Evolutionary conservation across 768 basidiomycete species (phyloP), one percentile per base, ranked within the genome.

Genomic region (Porpolomopsis calyptriformis): DNA sequence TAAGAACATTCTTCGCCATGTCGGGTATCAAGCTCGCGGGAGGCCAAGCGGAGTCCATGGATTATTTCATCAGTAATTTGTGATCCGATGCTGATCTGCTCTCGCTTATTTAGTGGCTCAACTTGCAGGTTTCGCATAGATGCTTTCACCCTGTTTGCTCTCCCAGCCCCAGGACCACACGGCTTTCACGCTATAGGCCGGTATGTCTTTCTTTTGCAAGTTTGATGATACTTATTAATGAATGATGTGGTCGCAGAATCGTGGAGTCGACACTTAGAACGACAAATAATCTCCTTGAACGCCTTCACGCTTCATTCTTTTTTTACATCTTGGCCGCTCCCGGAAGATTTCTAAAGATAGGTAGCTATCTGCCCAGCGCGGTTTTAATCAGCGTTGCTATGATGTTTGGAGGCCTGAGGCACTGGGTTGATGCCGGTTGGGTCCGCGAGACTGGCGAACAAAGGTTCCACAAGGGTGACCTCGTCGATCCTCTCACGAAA

Each of bases 231-330:
- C n/a, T n/a, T n/a, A n/a, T n/a, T n/a, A n/a, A n/a, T n/a, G n/a
- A n/a, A n/a, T n/a, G n/a, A n/a, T n/a, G n/a, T n/a, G n/a, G n/a
- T n/a, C 26, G 20, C 49, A 93, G 91, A 36, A 73, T 83, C 37
- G 58, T 92, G 29, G 96, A 99, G 65, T 91, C 90, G 1, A 80
- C 85, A 11, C 71, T 96, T 25, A 77, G 93, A 48, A 87, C 92
- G 11, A 77, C 81, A 59, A 97, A 96, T 64, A 99, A 99, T 58
- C 74, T 98, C 4, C 73, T 97, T 16, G 96, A 99, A 59, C 80
- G 96, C 12, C 77, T 98, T 18, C 96, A 99, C 60, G 93, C 93
- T 1, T 98, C 94, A 0, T 93, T 94, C 65, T 97, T 98, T 70
- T 92, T 98, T 67, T 98, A 93, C 65, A 70, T 98, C 50, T 65